Conservation (phyloP, 257 asterid species). For the Verbena officinalis region DNA sequence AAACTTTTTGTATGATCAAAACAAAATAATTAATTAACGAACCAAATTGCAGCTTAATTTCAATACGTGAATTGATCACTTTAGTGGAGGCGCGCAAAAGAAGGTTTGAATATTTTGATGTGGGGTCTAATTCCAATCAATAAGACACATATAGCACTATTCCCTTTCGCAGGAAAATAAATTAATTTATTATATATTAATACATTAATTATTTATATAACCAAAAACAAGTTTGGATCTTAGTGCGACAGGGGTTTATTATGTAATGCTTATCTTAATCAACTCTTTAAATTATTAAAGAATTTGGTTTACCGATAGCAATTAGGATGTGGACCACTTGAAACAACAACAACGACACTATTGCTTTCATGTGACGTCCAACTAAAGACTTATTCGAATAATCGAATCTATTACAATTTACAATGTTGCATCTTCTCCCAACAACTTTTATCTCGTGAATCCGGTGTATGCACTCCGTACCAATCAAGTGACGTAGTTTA, state of each 20-base stretch:
- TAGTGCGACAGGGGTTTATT: conserved; percentile 39
- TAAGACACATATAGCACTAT: conserved; percentile 19
- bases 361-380: conserved; percentile 45
- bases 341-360: conserved; percentile 27
- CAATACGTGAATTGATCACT: background rate
- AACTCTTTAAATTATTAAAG: conserved; percentile 27
- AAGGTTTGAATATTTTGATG: conserved; percentile 18
- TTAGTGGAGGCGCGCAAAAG: background rate
- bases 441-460: conserved; percentile 13
- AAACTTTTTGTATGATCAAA: background rate
- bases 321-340: conserved; percentile 44
- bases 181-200: background rate
- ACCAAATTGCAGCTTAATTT: background rate
- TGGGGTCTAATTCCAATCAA: conserved; percentile 28
- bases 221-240: conserved; percentile 36
- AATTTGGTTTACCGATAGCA: conserved; percentile 33
- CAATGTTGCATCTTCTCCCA: conserved; percentile 41
- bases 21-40: background rate
- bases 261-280: conserved; percentile 46
- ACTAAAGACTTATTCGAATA: conserved; percentile 30
- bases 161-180: background rate
- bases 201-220: background rate
- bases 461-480: background rate
- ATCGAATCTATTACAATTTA: conserved; percentile 44
- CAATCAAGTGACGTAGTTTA: too few relatives aligned